A percentile compares a stretch with the other conserved stretches of the same genome.
phyloP scores from a whole-genome alignment of 208 protist species.

The Zelonia costaricensis region DNA sequence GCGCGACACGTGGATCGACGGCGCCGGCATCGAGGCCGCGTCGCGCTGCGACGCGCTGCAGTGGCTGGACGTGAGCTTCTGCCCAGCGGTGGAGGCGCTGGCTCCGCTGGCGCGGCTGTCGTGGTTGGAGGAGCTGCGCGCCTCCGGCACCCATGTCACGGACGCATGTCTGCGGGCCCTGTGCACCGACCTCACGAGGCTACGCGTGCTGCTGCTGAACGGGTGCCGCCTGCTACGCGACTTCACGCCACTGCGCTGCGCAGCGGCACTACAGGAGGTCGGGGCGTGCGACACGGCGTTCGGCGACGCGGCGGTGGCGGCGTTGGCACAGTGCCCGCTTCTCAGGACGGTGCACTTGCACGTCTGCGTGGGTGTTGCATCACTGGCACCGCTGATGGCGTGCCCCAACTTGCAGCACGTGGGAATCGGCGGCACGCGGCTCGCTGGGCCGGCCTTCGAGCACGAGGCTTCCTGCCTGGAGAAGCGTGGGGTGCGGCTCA shows the following conservation, averaged over 20 bases:
- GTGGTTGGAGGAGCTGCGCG: conserved; percentile 15
- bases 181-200: conserved; percentile 3
- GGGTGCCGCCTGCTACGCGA: conserved; percentile 20
- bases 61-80: conserved; percentile 12
- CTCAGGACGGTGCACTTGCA: conserved; percentile 26
- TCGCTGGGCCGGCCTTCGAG: conserved; percentile 11
- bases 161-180: conserved; percentile 13
- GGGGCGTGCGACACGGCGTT: conserved; percentile 25
- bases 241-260: conserved; percentile 18
- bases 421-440: conserved; percentile 28
- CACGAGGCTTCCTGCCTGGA: conserved; percentile 5
- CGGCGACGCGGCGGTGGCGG: conserved; percentile 15
- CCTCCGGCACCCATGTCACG: conserved; percentile 11
- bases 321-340: conserved; percentile 13
- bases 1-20: conserved; percentile 18
- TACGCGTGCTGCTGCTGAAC: conserved; percentile 24
- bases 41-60: conserved; percentile 19
- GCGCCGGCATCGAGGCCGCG: conserved; percentile 12
- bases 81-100: conserved; percentile 11
- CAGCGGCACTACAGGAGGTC: conserved; percentile 11
- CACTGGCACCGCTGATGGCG: conserved; percentile 10
- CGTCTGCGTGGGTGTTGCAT: conserved; percentile 20
- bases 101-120: conserved; percentile 14
- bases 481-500: conserved; percentile 26
- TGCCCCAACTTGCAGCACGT: conserved; percentile 17